Percentiles rank a stretch among this genome's conserved stretches.
Evolutionary conservation across 371 early-diverging fungal genomes (phyloP).

Genomic region (Fennellomyces sp.): DNA sequence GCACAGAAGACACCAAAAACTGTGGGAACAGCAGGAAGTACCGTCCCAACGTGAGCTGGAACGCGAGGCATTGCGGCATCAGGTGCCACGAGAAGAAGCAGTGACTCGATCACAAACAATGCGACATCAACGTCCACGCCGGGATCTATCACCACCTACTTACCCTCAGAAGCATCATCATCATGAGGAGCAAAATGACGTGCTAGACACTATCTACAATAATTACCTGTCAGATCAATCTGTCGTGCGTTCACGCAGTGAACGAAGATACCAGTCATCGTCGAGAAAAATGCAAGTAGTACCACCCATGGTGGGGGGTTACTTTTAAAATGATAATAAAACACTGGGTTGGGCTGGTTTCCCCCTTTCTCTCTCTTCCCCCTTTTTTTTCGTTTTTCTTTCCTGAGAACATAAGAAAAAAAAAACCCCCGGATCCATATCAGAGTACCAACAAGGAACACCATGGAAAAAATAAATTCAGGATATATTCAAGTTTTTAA

Average conservation of each 20-base stretch:
- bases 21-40: constrained; percentile 9
- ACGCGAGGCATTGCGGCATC: constrained; percentile 12
- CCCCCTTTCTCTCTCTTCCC: background rate
- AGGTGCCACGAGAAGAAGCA: background rate
- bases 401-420: background rate
- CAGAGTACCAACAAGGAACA: too few relatives aligned
- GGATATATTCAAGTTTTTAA: too few relatives aligned
- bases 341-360: background rate
- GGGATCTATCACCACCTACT: background rate
- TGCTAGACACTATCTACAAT: background rate
- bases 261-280: constrained; percentile 4
- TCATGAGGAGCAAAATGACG: background rate
- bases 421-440: too few relatives aligned
- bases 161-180: background rate
- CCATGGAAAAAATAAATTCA: background rate
- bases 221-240: background rate
- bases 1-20: constrained; percentile 4
- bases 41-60: constrained; percentile 8
- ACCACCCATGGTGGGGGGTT: background rate
- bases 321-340: background rate
- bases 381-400: background rate
- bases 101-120: background rate
- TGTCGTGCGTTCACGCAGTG: constrained; percentile 8
- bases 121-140: background rate
- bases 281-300: background rate